Conservation (phyloP, 2,329 filamentous ascomycete genomes). For the Hypoxylon sp. region DNA sequence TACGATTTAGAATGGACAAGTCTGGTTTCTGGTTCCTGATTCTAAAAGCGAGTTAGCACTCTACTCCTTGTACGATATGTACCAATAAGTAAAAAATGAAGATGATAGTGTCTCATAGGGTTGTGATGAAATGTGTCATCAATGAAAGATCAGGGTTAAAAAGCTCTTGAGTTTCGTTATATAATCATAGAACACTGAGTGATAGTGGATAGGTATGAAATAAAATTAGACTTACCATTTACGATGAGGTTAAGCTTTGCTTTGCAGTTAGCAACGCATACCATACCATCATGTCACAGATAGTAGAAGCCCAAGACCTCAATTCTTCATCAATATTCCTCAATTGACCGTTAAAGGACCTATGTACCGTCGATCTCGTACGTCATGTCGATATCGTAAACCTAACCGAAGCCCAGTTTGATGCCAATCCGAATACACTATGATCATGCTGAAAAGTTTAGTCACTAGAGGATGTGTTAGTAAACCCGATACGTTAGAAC, state of each 20-base stretch:
- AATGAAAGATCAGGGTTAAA: constrained; percentile 71
- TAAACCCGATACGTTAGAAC: not conserved
- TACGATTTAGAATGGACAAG: constrained; percentile 23
- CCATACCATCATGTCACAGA: constrained; percentile 42
- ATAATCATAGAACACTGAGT: constrained; percentile 61
- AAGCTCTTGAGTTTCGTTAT: constrained; percentile 67
- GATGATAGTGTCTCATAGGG: constrained; percentile 61
- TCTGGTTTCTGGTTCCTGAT: constrained; percentile 13
- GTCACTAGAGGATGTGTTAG: constrained; percentile 55
- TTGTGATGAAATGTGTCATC: constrained; percentile 66
- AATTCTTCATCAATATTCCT: constrained; percentile 42
- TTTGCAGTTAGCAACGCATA: constrained; percentile 2
- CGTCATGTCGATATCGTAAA: constrained; percentile 50
- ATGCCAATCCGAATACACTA: constrained; percentile 51
- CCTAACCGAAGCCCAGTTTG: constrained; percentile 54
- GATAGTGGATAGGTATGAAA: constrained; percentile 13
- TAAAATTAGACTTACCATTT: constrained; percentile 48
- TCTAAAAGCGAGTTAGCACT: constrained; percentile 35
- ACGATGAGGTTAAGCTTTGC: too few species aligned
- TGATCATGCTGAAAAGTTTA: constrained; percentile 59
- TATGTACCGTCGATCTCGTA: constrained; percentile 53
- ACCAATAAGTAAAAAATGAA: constrained; percentile 16
- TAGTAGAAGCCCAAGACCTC: constrained; percentile 7
- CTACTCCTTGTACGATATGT: constrained; percentile 12
- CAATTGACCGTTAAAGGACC: constrained; percentile 58